Evolutionary conservation across 495 filamentous ascomycete genomes (phyloP).

Genomic region (Penicillium antarcticum): DNA sequence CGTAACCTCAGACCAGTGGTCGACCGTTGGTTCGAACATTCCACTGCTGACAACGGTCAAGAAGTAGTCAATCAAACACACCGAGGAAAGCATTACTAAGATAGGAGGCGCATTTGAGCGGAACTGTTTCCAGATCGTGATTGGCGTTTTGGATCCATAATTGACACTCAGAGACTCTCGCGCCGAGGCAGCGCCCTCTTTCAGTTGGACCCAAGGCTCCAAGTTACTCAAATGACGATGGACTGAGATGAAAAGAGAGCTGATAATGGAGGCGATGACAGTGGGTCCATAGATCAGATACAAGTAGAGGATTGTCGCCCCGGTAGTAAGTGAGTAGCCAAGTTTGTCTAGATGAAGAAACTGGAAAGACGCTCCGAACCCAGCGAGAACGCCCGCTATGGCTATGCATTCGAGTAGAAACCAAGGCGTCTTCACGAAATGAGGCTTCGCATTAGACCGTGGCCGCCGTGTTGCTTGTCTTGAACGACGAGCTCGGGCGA

Average conservation of each 20-base stretch:
- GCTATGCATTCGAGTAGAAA: constrained; percentile 19
- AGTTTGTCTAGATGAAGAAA: constrained; percentile 10
- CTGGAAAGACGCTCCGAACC: constrained; percentile 12
- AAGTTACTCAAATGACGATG: constrained; percentile 18
- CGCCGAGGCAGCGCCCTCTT: constrained; percentile 6
- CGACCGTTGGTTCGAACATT: constrained; percentile 18
- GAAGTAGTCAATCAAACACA: constrained; percentile 11
- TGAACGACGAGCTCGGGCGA: no score
- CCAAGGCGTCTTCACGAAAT: constrained; percentile 22
- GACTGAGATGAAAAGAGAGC: constrained; percentile 18
- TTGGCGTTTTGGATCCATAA: constrained; percentile 12
- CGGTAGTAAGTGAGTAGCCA: constrained; percentile 5
- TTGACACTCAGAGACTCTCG: constrained; percentile 11
- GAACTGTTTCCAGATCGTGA: constrained; percentile 3
- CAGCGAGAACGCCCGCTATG: constrained; percentile 5
- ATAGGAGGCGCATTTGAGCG: constrained; percentile 1
- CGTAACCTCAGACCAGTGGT: neutral
- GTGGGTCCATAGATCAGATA: constrained; percentile 21
- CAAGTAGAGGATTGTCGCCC: constrained; percentile 1
- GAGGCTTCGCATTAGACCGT: constrained; percentile 17
- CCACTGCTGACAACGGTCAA: constrained; percentile 20
- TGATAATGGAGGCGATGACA: constrained; percentile 22
- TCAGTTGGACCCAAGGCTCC: constrained; percentile 23
- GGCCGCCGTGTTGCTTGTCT: neutral
- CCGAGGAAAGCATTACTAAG: constrained; percentile 7